These are phyloP conservation scores for Phytophthora ramorum DNA, from an alignment of 352 stramenopile genomes.

Conservation along the genomic window DNA sequence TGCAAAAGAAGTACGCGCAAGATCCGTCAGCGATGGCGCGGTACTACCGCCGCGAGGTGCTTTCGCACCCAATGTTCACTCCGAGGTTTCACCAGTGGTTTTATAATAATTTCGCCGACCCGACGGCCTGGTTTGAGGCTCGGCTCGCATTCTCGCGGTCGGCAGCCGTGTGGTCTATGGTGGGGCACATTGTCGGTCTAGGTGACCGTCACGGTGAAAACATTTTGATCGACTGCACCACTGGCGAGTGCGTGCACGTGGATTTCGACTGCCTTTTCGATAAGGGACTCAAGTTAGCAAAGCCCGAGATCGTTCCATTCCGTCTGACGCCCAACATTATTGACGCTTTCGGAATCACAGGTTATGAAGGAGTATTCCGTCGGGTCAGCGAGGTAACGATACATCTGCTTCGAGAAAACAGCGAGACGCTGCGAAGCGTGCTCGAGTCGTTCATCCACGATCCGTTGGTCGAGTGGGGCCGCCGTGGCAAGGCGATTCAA, in stretches of 20 bases:
- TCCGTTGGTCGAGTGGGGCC: conserved; percentile 93
- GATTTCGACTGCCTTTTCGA: conserved; percentile 99
- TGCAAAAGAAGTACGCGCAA: conserved; percentile 87
- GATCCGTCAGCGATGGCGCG: conserved; percentile 79
- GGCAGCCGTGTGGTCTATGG: conserved; percentile 97
- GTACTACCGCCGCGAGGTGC: conserved; percentile 74
- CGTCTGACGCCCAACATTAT: conserved; percentile 99
- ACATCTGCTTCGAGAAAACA: conserved; percentile 94
- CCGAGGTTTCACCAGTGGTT: conserved; percentile 99
- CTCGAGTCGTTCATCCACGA: conserved; percentile 99
- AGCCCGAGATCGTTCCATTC: conserved; percentile 99
- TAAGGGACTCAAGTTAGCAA: conserved; percentile 97
- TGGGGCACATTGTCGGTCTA: conserved; percentile 95
- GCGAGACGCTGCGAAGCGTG: conserved; percentile 97
- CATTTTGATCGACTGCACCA: conserved; percentile 98
- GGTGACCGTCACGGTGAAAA: conserved; percentile 99
- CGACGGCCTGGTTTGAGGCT: conserved; percentile 98
- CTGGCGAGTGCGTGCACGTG: conserved; percentile 99
- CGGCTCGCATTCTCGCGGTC: conserved; percentile 87
- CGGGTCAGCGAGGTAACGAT: conserved; percentile 93
- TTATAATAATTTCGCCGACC: conserved; percentile 97
- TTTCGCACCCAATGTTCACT: conserved; percentile 83
- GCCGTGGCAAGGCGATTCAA: conserved; percentile 75
- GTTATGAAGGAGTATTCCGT: conserved; percentile 95
- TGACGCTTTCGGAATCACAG: conserved; percentile 98